Evolutionary conservation across 2,329 filamentous ascomycete species (phyloP), one percentile per base, ranked within the genome.

Genomic region (Ophiostoma sp.): DNA sequence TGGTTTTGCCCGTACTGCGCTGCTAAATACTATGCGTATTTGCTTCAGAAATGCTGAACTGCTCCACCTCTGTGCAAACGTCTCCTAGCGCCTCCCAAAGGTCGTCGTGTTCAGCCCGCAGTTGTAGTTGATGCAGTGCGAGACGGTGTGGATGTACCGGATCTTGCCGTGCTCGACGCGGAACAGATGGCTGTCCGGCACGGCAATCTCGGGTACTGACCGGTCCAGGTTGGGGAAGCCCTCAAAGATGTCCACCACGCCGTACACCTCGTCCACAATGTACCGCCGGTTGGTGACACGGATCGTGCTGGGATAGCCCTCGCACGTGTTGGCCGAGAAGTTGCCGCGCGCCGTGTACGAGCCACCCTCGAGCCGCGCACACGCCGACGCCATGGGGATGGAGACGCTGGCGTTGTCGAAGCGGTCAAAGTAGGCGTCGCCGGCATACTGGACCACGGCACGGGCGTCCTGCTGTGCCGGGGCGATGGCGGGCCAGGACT

Each of bases 181-280:
- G 60, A 77, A 78, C 69, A 77, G 70, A 54, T 78, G 76, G 57
- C 76, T 77, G 66, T 77, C 76, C 3, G 76, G 23, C 52, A 57
- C n/a, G n/a, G 52, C 52, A 1, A 23, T 10, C 23, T 57, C 27
- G 11, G 23, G 52, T 3, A 27, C n/a, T 13, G 44, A 48, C 23
- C 52, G 52, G 52, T 57, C 10, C n/a, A 31, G n/a, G 23, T 27
- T 57, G 8, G 52, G 23, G 13, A 23, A 57, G 52, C 44, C 44
- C 44, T 57, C 52, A 27, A 57, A 27, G 8, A 57, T 57, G 3
- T 57, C 52, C 52, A 57, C n/a, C 4, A 7, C n/a, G 4, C 23
- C 52, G 4, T 57, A 48, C 1, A 13, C 52, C 52, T 57, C 52
- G 17, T 48, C 44, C 20, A 48, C 44, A 20, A 48, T 48, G 20